Conservation (phyloP, 371 early-diverging fungal species). For the Smittium culicis region DNA sequence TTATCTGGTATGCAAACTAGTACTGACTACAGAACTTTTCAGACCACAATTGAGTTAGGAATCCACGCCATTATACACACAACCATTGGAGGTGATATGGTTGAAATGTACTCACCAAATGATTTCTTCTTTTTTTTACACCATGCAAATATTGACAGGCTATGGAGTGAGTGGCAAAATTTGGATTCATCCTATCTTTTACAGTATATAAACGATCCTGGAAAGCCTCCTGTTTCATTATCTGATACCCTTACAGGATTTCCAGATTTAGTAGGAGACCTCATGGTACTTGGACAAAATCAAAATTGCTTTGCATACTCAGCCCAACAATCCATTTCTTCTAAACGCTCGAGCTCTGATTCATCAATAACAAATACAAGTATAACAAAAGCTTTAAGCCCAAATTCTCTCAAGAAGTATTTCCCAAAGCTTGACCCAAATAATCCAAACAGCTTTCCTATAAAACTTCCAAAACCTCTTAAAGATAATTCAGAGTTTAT, state of each 20-base stretch:
- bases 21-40: conserved; percentile 24
- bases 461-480: background rate
- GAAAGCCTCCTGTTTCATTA: background rate
- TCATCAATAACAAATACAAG: background rate
- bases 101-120: conserved; percentile 33
- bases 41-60: conserved; percentile 27
- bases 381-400: background rate
- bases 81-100: conserved; percentile 36
- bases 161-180: conserved; percentile 35
- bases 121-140: conserved; percentile 39
- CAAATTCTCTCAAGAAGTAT: background rate
- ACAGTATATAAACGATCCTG: background rate
- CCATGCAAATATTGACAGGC: conserved; percentile 36
- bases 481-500: background rate
- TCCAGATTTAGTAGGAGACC: conserved; percentile 14
- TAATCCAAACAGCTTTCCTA: background rate
- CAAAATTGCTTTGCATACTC: conserved; percentile 28
- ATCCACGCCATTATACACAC: conserved; percentile 34
- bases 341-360: background rate
- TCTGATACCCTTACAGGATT: conserved; percentile 14
- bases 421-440: background rate
- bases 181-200: conserved; percentile 19
- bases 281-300: conserved; percentile 29
- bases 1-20: conserved; percentile 21
- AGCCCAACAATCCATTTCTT: background rate